Percentiles rank a stretch among this genome's conserved stretches.
phyloP scores from a whole-genome alignment of 306 rosid species.

The Benincasa hispida region DNA sequence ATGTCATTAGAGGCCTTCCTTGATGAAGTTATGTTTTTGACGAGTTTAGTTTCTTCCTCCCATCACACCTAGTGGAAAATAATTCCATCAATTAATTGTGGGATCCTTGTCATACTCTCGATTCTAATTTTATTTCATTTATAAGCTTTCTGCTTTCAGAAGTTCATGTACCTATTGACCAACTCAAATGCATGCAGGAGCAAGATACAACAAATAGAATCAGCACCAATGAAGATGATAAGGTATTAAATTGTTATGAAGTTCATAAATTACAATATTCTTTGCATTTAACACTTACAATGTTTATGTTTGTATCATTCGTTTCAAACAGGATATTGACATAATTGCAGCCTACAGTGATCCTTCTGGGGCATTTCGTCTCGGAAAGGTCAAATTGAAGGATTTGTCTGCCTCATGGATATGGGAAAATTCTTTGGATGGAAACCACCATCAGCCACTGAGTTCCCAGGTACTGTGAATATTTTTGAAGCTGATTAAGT shows the following conservation, averaged over 20 bases:
- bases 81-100: neutral
- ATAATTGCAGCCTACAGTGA: constrained; percentile 71
- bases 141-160: neutral
- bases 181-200: constrained; percentile 30
- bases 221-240: constrained; percentile 34
- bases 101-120: neutral
- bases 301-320: constrained; percentile 17
- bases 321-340: constrained; percentile 59
- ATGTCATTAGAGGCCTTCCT: neutral
- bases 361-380: constrained; percentile 48
- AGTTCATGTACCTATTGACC: constrained; percentile 10
- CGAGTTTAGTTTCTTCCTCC: neutral
- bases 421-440: constrained; percentile 60
- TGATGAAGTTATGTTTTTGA: neutral
- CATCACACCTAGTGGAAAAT: neutral
- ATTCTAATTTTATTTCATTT: neutral
- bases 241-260: constrained; percentile 32
- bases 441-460: constrained; percentile 29
- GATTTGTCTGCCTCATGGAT: constrained; percentile 86
- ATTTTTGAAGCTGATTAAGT: neutral
- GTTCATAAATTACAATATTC: neutral
- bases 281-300: constrained; percentile 5
- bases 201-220: constrained; percentile 24
- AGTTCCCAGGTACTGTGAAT: constrained; percentile 41
- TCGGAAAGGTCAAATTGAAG: constrained; percentile 63